Evolutionary conservation across 208 protist genomes (phyloP).

Genomic region (Trypanosoma melophagium): DNA sequence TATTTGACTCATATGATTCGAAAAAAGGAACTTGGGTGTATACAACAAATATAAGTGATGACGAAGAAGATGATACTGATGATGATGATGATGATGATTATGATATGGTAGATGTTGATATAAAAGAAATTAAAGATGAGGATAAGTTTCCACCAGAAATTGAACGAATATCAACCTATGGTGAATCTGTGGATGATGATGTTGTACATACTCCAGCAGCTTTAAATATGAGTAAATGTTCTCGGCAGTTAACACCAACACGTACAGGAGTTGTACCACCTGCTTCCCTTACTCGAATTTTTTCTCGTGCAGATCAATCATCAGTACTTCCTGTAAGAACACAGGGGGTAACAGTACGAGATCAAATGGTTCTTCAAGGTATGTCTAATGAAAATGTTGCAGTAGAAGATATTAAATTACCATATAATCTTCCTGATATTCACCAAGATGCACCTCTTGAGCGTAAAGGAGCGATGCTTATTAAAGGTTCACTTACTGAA

Average conservation of each 20-base stretch:
- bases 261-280: slow-evolving; percentile 3
- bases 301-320: slow-evolving; percentile 6
- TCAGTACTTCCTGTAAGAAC: slow-evolving; percentile 16
- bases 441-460: slow-evolving; percentile 16
- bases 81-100: slow-evolving; percentile 10
- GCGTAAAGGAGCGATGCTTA: slow-evolving; percentile 13
- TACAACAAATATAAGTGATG: slow-evolving; percentile 24
- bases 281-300: slow-evolving; percentile 9
- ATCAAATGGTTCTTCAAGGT: slow-evolving; percentile 1
- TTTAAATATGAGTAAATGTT: slow-evolving; percentile 6
- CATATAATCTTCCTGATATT: slow-evolving; percentile 62
- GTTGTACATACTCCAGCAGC: slow-evolving; percentile 6
- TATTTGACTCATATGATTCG: slow-evolving; percentile 48
- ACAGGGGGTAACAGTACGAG: slow-evolving; percentile 16
- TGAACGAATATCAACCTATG: slow-evolving; percentile 17
- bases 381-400: background rate
- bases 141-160: slow-evolving; percentile 19
- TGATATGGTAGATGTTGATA: slow-evolving; percentile 10
- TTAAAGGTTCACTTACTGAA: slow-evolving; percentile 5
- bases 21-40: slow-evolving; percentile 40
- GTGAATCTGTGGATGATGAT: slow-evolving; percentile 16
- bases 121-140: background rate
- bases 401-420: slow-evolving; percentile 48
- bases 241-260: background rate
- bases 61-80: slow-evolving; percentile 10